A percentile compares a stretch with the other conserved stretches of the same genome.
Conservation (phyloP, 306 rosid species). For the Cucurbita ficifolia region DNA sequence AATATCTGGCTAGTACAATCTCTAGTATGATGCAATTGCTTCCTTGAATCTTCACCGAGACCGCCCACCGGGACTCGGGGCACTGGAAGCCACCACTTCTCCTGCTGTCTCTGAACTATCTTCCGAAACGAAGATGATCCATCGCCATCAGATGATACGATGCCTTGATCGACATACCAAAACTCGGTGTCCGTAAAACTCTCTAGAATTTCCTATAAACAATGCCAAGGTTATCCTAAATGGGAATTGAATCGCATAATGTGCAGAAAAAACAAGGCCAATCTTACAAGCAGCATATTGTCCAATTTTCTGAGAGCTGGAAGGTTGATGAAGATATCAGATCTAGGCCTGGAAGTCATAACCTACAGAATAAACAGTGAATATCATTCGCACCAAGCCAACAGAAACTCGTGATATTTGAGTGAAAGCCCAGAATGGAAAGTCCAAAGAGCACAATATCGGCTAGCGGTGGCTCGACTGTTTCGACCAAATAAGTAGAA, state of each 20-base stretch:
- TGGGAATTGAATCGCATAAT: not conserved
- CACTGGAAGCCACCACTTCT: conserved; percentile 97
- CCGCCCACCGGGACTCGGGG: conserved; percentile 79
- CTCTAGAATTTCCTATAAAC: conserved; percentile 58
- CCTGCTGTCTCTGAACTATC: conserved; percentile 69
- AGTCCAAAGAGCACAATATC: too few relatives aligned
- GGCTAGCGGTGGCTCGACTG: too few relatives aligned
- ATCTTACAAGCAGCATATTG: conserved; percentile 40
- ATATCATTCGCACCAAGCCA: not conserved
- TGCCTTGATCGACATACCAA: conserved; percentile 97
- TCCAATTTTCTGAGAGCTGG: conserved; percentile 42
- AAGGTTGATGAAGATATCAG: conserved; percentile 38
- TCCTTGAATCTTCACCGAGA: conserved; percentile 57
- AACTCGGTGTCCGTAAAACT: conserved; percentile 50
- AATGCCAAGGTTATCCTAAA: not conserved
- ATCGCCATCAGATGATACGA: conserved; percentile 49
- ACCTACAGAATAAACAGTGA: conserved; percentile 21
- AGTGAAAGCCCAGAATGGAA: too few relatives aligned
- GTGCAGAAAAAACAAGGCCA: not conserved
- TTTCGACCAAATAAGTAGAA: not conserved
- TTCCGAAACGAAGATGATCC: conserved; percentile 74
- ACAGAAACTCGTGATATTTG: not conserved
- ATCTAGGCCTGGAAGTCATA: conserved; percentile 47
- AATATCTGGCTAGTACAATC: conserved; percentile 71
- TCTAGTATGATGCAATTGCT: conserved; percentile 61